phyloP scores from a whole-genome alignment of 1,284 basidiomycete species.

The Cryptococcus sp. region DNA sequence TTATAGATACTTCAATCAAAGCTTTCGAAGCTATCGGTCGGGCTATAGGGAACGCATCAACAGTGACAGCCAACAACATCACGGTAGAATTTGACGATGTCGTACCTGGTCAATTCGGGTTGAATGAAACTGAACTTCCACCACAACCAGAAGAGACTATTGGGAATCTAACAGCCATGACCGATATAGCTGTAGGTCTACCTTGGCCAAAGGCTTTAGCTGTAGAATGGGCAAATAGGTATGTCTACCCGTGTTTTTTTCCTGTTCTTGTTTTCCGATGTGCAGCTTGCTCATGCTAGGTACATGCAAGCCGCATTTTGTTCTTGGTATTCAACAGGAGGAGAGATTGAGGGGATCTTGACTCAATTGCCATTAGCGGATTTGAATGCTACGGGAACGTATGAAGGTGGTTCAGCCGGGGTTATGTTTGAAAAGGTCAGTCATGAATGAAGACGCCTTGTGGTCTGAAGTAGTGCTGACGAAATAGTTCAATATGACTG shows the following conservation, averaged over 20 bases:
- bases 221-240: slow-evolving; percentile 53
- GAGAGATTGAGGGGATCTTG: slow-evolving; percentile 65
- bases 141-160: slow-evolving; percentile 57
- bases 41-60: slow-evolving; percentile 27
- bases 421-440: slow-evolving; percentile 81
- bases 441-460: neutral
- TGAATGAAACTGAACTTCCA: slow-evolving; percentile 63
- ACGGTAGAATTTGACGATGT: slow-evolving; percentile 62
- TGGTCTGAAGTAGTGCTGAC: neutral
- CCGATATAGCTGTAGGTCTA: slow-evolving; percentile 45
- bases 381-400: slow-evolving; percentile 65
- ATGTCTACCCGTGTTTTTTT: neutral
- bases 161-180: slow-evolving; percentile 52
- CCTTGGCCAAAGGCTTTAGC: slow-evolving; percentile 54
- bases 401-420: slow-evolving; percentile 28
- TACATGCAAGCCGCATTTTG: slow-evolving; percentile 79
- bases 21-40: slow-evolving; percentile 58
- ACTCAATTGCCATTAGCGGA: slow-evolving; percentile 64
- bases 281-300: slow-evolving; percentile 59
- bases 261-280: slow-evolving; percentile 47
- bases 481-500: slow-evolving; percentile 51
- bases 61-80: slow-evolving; percentile 18
- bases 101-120: slow-evolving; percentile 67
- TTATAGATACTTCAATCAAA: slow-evolving; percentile 62
- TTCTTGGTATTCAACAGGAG: slow-evolving; percentile 79